Base-by-base conservation (phyloP, 257 asterid species). In the Jasminum sambac region DNA sequence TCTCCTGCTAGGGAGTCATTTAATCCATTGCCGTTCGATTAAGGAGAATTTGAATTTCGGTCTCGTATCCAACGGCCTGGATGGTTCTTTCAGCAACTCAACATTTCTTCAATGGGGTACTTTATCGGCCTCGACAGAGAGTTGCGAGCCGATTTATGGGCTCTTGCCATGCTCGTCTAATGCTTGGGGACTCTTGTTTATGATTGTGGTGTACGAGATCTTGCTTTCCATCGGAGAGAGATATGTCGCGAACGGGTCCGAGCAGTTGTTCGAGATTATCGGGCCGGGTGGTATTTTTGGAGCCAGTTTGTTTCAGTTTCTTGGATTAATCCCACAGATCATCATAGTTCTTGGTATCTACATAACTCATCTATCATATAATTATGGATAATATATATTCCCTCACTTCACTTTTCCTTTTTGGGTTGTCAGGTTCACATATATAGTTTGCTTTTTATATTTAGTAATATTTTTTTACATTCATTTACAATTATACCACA, bases 281-380 rank as follows among this genome's bases (percentile, higher is more conserved):
- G 96, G 90, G 0, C 90, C 96, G 0, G 83, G 88, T 1, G 74
- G 57, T 46, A 46, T 89, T 2, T 70, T 89, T 23, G 96, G 96
- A 50, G 89, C 75, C n/a, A 80, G 91, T 40, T 57, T 89, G 83
- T 79, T 89, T 73, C 96, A 88, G 61, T 6, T 89, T 6, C 89
- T 89, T 30, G 85, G 90, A 72, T 64, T 82, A 0, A 62, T 86
- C 66, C 96, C 92, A 10, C 92, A 89, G 19, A 83, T 85, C 42
- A 63, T 80, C 60, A 12, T 89, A 67, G 66, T 89, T 72, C 89
- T 89, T 19, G 87, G 96, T 89, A 24, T n/a, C n/a, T n/a, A n/a
- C n/a, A n/a, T n/a, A n/a, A n/a, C n/a, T n/a, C n/a, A n/a, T n/a
- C n/a, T n/a, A n/a, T n/a, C n/a, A n/a, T n/a, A n/a, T n/a, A n/a